Conservation (phyloP, 495 filamentous ascomycete genomes). For the Amphirosellinia nigrospora region DNA sequence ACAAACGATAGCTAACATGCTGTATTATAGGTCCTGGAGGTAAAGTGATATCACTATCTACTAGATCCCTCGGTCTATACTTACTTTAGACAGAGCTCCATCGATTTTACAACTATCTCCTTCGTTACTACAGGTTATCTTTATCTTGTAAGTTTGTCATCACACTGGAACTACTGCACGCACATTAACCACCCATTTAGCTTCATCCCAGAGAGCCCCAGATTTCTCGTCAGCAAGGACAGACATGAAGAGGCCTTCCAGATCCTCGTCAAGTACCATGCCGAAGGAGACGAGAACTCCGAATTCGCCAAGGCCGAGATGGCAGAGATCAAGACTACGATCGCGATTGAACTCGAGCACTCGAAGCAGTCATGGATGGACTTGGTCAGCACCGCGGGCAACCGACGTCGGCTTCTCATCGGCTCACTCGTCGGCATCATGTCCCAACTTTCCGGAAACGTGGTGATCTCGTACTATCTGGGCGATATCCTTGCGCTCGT, state of each 20-base stretch:
- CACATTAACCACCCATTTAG: conserved; percentile 29
- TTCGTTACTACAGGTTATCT: conserved; percentile 60
- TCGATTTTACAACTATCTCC: conserved; percentile 62
- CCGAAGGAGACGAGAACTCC: conserved; percentile 60
- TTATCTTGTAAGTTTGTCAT: conserved; percentile 50
- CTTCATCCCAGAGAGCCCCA: conserved; percentile 65
- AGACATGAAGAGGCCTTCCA: conserved; percentile 61
- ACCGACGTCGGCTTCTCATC: conserved; percentile 63
- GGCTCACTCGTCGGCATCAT: conserved; percentile 64
- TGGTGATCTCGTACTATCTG: conserved; percentile 63
- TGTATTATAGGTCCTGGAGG: conserved; percentile 57
- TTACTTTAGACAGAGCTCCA: conserved; percentile 52
- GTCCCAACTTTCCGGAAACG: conserved; percentile 71
- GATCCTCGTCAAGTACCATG: conserved; percentile 66
- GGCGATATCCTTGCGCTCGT: conserved; percentile 49
- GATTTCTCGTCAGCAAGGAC: conserved; percentile 66
- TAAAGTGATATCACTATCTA: conserved; percentile 17
- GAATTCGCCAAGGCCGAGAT: conserved; percentile 66
- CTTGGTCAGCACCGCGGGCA: conserved; percentile 60
- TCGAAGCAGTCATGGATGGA: conserved; percentile 62
- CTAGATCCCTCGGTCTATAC: conserved; percentile 21
- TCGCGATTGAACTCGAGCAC: conserved; percentile 60
- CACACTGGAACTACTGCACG: not conserved
- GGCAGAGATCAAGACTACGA: conserved; percentile 64
- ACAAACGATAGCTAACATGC: not conserved